phyloP scores from a whole-genome alignment of 331 rosid species.

The Pyrus hybrid region DNA sequence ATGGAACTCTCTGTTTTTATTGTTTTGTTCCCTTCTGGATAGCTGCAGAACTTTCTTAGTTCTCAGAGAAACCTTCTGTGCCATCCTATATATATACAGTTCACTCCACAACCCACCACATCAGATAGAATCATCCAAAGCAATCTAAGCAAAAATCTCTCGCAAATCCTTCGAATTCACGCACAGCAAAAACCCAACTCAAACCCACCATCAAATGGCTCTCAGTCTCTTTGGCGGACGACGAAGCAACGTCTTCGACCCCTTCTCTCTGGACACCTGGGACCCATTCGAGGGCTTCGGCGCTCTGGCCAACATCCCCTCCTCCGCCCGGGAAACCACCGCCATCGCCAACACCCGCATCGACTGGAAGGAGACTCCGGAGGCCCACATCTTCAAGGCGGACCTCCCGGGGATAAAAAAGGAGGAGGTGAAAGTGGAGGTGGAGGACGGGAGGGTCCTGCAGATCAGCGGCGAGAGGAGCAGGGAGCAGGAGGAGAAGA shows the following conservation, averaged over 20 bases:
- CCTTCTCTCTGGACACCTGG: slow-evolving; percentile 9
- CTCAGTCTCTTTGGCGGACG: background rate
- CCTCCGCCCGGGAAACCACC: background rate
- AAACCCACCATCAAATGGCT: background rate
- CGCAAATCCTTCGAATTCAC: too few relatives aligned
- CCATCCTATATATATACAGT: background rate
- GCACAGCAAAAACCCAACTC: too few relatives aligned
- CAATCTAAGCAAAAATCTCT: too few relatives aligned
- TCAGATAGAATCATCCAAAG: background rate
- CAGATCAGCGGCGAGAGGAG: slow-evolving; percentile 13
- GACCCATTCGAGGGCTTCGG: slow-evolving; percentile 9
- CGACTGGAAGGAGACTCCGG: slow-evolving; percentile 22
- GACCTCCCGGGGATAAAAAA: slow-evolving; percentile 15
- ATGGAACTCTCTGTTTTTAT: background rate
- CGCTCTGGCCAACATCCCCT: background rate
- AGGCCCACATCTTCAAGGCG: slow-evolving; percentile 22
- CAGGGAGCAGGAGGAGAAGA: slow-evolving; percentile 10
- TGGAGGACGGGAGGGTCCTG: slow-evolving; percentile 12
- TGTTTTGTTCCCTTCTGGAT: too few relatives aligned
- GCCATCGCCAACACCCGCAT: slow-evolving; percentile 14
- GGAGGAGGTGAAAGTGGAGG: slow-evolving; percentile 18
- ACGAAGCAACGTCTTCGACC: slow-evolving; percentile 14
- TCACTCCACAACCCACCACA: background rate
- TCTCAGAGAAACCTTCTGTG: background rate
- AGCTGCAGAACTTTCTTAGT: too few relatives aligned